Evolutionary conservation across 768 basidiomycete species (phyloP), one percentile per base, ranked within the genome.

Genomic region (Amyloporia xantha): DNA sequence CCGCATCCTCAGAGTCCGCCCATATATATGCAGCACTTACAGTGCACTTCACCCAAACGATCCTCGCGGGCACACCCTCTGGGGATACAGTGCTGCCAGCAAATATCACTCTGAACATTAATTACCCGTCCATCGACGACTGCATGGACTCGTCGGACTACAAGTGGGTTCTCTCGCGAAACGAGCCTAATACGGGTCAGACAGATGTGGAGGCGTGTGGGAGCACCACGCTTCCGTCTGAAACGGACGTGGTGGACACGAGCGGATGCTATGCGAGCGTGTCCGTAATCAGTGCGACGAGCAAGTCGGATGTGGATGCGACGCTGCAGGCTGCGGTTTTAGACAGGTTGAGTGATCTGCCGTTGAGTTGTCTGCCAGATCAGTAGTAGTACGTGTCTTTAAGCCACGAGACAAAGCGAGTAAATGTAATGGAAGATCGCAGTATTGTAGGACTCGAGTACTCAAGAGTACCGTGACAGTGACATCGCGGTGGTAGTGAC

Each of bases 241-340:
- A 70, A 57, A 50, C 46, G 9, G 52, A 35, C 3, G 70, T 72
- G 2, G 63, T 75, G n/a, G 54, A 35, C 17, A 44, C 35, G 15
- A 42, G 52, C 9, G 72, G 75, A 5, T 77, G 75, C 54, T 70
- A 70, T 52, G 71, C 66, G 5, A 73, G 70, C 28, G 75, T 79
- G 38, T 50, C 53, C 26, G 57, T 58, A 3, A 50, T 61, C 36
- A 64, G 72, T 49, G 74, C 71, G 25, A 62, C 53, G 13, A 72
- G 63, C 5, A 75, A 76, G 62, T 49, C 53, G 25, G 74, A 77
- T 58, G 74, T 71, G 27, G 54, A 59, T 45, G 71, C 72, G 19
- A 56, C 54, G 20, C 64, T 62, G 17, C 75, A 78, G 51, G 62
- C 41, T 38, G 55, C 60, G 12, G 74, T 76, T 2, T 54, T 72